phyloP scores from a whole-genome alignment of 2,329 filamentous ascomycete genomes.

The Alternaria sp. region DNA sequence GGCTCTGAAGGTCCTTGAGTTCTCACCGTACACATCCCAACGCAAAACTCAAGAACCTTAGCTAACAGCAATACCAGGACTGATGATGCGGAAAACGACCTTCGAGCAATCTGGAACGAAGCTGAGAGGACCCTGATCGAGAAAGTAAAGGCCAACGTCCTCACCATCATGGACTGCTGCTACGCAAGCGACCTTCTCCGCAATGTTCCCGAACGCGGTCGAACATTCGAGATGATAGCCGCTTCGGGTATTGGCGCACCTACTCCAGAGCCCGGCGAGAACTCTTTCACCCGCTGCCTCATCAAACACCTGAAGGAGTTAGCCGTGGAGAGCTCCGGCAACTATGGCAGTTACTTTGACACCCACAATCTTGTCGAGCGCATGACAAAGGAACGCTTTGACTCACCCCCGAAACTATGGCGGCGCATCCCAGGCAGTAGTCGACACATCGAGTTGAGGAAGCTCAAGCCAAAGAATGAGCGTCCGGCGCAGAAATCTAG shows the following conservation, averaged over 20 bases:
- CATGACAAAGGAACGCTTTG: background rate
- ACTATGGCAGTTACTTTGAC: background rate
- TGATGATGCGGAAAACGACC: background rate
- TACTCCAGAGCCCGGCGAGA: background rate
- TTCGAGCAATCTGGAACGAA: background rate
- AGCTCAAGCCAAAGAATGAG: constrained; percentile 7
- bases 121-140: constrained; percentile 14
- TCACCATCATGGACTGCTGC: constrained; percentile 36
- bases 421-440: background rate
- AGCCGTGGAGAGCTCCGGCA: background rate
- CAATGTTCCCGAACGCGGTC: constrained; percentile 3
- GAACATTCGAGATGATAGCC: constrained; percentile 13
- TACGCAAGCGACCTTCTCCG: constrained; percentile 27
- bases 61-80: background rate
- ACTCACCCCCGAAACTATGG: background rate
- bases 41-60: background rate
- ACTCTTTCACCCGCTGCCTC: background rate
- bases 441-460: constrained; percentile 14
- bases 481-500: background rate
- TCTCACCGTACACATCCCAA: background rate
- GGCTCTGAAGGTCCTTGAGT: background rate
- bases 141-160: constrained; percentile 20
- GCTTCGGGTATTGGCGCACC: background rate
- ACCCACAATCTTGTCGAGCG: background rate
- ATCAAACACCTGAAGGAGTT: background rate